A percentile compares a stretch with the other conserved stretches of the same genome.
Conservation (phyloP, 345 rosid genomes). For the Gossypioides kirkii region DNA sequence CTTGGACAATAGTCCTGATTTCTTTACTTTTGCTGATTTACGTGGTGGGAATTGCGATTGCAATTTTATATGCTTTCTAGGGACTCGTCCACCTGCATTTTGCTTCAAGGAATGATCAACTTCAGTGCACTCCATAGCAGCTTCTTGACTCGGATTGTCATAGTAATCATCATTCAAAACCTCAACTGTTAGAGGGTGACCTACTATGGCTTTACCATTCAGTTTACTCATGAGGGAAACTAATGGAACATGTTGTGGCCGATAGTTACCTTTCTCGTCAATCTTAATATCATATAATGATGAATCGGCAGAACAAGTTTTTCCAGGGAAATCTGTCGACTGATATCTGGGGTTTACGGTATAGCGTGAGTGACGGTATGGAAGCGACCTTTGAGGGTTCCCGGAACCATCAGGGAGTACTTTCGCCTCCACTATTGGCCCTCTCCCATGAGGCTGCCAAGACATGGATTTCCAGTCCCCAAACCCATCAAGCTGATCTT, state of each 20-base stretch:
- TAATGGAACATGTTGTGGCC: slow-evolving; percentile 70
- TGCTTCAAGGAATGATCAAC: slow-evolving; percentile 19
- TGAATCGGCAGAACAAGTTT: slow-evolving; percentile 28
- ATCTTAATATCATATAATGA: slow-evolving; percentile 63
- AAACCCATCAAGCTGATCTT: slow-evolving; percentile 28
- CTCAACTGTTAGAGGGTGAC: slow-evolving; percentile 73
- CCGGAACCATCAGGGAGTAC: slow-evolving; percentile 29
- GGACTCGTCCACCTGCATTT: slow-evolving; percentile 28
- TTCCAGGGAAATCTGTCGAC: slow-evolving; percentile 35
- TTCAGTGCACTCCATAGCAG: slow-evolving; percentile 12
- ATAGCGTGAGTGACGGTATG: slow-evolving; percentile 53
- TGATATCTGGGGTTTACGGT: slow-evolving; percentile 43
- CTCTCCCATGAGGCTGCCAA: slow-evolving; percentile 30
- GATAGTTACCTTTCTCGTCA: slow-evolving; percentile 65
- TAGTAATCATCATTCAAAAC: slow-evolving; percentile 35
- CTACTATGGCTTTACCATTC: slow-evolving; percentile 78
- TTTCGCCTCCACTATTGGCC: slow-evolving; percentile 27
- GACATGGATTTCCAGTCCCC: slow-evolving; percentile 36
- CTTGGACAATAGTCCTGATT: slow-evolving; percentile 41
- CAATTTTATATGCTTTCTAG: slow-evolving; percentile 28
- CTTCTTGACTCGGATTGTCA: slow-evolving; percentile 23
- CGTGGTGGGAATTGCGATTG: slow-evolving; percentile 6
- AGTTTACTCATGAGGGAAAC: slow-evolving; percentile 84
- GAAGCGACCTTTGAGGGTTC: slow-evolving; percentile 50
- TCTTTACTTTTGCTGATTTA: slow-evolving; percentile 38